Conservation (phyloP, 2,329 filamentous ascomycete genomes). For the Aspergillus proliferans region DNA sequence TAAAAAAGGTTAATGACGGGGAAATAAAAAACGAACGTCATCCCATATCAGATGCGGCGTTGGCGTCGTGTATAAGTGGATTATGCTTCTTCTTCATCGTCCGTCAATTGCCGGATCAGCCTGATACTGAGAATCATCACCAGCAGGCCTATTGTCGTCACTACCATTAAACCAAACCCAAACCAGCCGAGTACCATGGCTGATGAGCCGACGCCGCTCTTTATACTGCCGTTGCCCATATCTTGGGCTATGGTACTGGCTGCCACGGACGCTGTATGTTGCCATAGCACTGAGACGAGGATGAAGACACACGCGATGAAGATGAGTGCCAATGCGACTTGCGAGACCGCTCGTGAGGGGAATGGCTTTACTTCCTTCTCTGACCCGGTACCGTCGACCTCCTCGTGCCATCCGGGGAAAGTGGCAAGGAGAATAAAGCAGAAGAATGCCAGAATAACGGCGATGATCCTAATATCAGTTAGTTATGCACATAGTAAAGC, state of each 20-base stretch:
- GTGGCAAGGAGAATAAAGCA: slow-evolving; percentile 92
- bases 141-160: slow-evolving; percentile 88
- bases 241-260: slow-evolving; percentile 91
- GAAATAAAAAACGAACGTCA: too few species aligned
- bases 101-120: slow-evolving; percentile 59
- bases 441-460: slow-evolving; percentile 93
- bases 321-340: slow-evolving; percentile 88
- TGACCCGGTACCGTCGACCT: slow-evolving; percentile 70
- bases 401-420: slow-evolving; percentile 96
- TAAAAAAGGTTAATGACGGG: not conserved
- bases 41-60: too few species aligned
- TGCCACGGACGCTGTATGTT: slow-evolving; percentile 90
- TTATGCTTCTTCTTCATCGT: slow-evolving; percentile 27
- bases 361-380: slow-evolving; percentile 92
- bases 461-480: slow-evolving; percentile 66
- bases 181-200: slow-evolving; percentile 99
- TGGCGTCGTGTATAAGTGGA: too few species aligned
- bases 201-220: slow-evolving; percentile 80
- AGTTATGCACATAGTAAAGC: not conserved
- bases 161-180: slow-evolving; percentile 83
- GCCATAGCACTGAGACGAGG: slow-evolving; percentile 55
- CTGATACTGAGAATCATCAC: slow-evolving; percentile 96
- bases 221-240: slow-evolving; percentile 81
- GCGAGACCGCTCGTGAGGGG: slow-evolving; percentile 83
- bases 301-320: slow-evolving; percentile 64